Evolutionary conservation across 2,329 filamentous ascomycete species (phyloP), one percentile per base, ranked within the genome.

Genomic region (Fusarium compactum): DNA sequence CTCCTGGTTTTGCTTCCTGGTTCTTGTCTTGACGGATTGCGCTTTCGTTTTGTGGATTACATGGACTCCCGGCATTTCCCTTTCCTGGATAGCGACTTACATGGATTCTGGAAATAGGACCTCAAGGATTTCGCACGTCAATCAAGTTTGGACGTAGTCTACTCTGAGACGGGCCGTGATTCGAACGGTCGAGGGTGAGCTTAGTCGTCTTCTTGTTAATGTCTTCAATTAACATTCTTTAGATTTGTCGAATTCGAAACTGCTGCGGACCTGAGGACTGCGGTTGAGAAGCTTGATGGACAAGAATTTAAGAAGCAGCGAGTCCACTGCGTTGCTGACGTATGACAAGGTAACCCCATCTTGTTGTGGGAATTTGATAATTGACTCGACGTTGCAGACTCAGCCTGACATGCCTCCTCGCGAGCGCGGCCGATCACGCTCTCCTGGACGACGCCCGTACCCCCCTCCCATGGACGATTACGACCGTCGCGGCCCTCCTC

Each of bases 201-300:
- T 47, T 15, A 24, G 38, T 25, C 29, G 27, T 48, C 48, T 27
- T 38, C 44, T 27, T 41, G n/a, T 27, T 25, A n/a, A n/a, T 18
- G 16, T 14, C 18, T 3, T 45, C 15, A 9, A 10, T 25, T 77
- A 57, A 77, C 57, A 45, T 30, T 57, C 22, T 24, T 61, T 78
- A 98, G 95, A 77, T 98, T 98, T 80, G 95, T 99, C 79, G 96
- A 99, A 80, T 99, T 98, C 78, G 96, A 99, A 83, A 97, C 94
- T 68, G 92, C 92, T 63, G 91, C 90, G 73, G 96, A 99, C 78
- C 85, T 99, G 64, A 94, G 93, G 79, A 91, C 91, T 65, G 96
- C 96, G 57, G 93, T 98, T 61, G 94, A 98, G 81, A 98, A 98
- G 83, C 92, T 99, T 69, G 94, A 98, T 80, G 90, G 90, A 72